phyloP scores from a whole-genome alignment of 176 grass and related monocot genomes.

The Rhynchospora tenuis region DNA sequence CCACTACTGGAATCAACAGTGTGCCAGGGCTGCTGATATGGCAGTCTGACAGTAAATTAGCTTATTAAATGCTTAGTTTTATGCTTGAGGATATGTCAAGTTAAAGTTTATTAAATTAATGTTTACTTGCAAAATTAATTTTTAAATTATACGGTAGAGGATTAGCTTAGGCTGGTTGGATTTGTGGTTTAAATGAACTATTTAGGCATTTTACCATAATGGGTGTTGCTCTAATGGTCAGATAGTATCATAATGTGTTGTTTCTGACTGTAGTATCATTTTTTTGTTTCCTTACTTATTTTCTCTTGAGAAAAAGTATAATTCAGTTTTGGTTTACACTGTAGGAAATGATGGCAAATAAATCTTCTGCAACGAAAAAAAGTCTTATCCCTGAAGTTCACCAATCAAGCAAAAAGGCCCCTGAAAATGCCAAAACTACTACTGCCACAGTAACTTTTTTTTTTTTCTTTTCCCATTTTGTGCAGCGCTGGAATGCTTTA shows the following conservation, averaged over 20 bases:
- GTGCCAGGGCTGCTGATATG: background rate
- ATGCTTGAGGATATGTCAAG: background rate
- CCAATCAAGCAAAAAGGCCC: constrained; percentile 33
- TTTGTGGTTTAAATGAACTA: background rate
- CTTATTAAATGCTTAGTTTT: background rate
- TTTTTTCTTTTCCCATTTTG: background rate
- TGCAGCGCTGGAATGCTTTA: constrained; percentile 1
- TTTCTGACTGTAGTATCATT: background rate
- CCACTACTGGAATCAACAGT: background rate
- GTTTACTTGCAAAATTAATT: background rate
- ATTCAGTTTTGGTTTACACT: constrained; percentile 18
- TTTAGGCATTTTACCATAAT: background rate
- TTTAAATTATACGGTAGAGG: background rate
- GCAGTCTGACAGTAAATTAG: background rate
- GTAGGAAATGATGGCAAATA: constrained; percentile 54
- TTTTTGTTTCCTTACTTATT: background rate
- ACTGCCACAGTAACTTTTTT: constrained; percentile 3
- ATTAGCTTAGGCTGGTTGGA: background rate
- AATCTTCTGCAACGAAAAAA: constrained; percentile 33
- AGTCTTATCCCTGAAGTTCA: constrained; percentile 37
- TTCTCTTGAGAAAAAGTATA: background rate
- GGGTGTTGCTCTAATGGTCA: background rate
- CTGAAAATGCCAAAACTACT: constrained; percentile 2
- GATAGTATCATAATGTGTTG: background rate
- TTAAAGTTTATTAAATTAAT: background rate